Conservation (phyloP, 257 asterid genomes). For the Gardenia jasminoides region DNA sequence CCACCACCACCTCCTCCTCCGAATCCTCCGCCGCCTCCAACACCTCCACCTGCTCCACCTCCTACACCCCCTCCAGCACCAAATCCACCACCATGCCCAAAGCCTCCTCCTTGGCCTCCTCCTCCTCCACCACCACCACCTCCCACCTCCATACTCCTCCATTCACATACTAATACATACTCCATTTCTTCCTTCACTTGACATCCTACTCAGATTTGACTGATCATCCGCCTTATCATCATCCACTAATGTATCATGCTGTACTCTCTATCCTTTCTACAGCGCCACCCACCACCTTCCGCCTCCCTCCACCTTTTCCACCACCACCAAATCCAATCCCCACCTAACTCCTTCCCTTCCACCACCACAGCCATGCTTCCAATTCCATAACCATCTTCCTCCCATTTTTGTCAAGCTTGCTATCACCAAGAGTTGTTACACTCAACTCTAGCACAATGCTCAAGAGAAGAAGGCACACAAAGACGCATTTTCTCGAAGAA, state of each 20-base stretch:
- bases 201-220: too few relatives aligned
- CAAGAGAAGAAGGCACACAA: background rate
- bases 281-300: too few relatives aligned
- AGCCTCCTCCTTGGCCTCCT: constrained; percentile 1
- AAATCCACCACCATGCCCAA: too few relatives aligned
- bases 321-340: too few relatives aligned
- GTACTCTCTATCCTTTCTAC: too few relatives aligned
- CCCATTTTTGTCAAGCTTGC: background rate
- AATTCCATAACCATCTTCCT: background rate
- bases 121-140: background rate
- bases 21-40: background rate
- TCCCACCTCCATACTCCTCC: too few relatives aligned
- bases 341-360: background rate
- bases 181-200: too few relatives aligned
- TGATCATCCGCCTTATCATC: too few relatives aligned
- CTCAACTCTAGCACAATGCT: background rate
- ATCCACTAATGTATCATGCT: too few relatives aligned
- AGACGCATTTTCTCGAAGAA: background rate
- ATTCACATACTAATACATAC: too few relatives aligned
- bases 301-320: background rate
- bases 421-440: background rate
- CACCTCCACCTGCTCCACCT: background rate
- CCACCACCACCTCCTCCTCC: background rate
- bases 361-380: background rate
- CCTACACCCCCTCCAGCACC: background rate